Evolutionary conservation across 164 flowering plant genomes (phyloP).

Genomic region (Dillenia turbinata): DNA sequence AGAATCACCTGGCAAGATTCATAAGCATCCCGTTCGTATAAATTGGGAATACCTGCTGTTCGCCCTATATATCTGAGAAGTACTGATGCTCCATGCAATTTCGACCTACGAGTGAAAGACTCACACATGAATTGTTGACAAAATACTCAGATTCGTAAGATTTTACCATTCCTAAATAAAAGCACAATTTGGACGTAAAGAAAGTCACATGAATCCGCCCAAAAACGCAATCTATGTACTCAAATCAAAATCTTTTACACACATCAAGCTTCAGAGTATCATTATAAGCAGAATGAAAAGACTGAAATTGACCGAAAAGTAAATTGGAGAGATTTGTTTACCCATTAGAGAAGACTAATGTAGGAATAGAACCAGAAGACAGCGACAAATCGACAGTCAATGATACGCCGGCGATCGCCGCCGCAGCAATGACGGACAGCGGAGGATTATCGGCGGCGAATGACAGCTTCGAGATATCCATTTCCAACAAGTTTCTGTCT

Average conservation of each 20-base stretch:
- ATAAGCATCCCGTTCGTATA: slow-evolving; percentile 45
- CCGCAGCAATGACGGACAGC: slow-evolving; percentile 44
- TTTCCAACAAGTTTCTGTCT: neutral
- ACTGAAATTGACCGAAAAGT: neutral
- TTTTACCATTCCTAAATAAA: neutral
- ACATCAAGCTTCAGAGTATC: neutral
- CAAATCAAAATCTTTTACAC: neutral
- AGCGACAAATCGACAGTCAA: slow-evolving; percentile 36
- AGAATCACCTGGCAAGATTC: slow-evolving; percentile 56
- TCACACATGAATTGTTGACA: neutral
- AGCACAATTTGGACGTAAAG: neutral
- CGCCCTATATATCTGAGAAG: slow-evolving; percentile 65
- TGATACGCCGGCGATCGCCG: slow-evolving; percentile 40
- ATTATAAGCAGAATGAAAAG: neutral
- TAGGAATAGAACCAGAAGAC: slow-evolving; percentile 44
- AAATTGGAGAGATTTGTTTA: slow-evolving; percentile 14
- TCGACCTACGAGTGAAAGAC: slow-evolving; percentile 27
- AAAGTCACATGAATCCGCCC: neutral
- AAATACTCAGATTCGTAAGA: too few relatives aligned
- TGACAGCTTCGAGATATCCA: slow-evolving; percentile 19
- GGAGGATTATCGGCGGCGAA: slow-evolving; percentile 59
- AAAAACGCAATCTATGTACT: neutral
- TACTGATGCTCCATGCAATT: slow-evolving; percentile 46
- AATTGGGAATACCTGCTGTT: slow-evolving; percentile 33
- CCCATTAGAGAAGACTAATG: slow-evolving; percentile 48